Evolutionary conservation across 768 basidiomycete genomes (phyloP), one percentile per base, ranked within the genome.

Genomic region (Podaxis carcinomalis): DNA sequence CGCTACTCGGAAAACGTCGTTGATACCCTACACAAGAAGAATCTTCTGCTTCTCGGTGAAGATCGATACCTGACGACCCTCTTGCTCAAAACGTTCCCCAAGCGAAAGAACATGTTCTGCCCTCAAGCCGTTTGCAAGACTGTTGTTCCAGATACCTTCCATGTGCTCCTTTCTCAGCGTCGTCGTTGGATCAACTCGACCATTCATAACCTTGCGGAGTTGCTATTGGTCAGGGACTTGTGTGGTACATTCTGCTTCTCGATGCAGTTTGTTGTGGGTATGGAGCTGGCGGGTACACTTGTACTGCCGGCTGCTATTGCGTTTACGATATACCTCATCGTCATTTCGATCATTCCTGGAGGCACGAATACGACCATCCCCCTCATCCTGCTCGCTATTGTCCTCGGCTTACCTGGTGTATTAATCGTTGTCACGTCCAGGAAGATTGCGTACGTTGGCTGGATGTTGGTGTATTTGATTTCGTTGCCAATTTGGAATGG

Each of bases 181-280:
- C 90, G 96, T 68, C 89, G 97, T 64, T 99, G 97, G 97, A 99
- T 99, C 78, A 99, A 98, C 78, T 98, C 95, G 59, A 99, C 96
- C 0, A 88, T 98, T 40, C 97, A 99, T 78, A 99, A 99, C 69
- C 79, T 98, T 46, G 89, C 91, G n/a, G 96, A 98, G 71, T 80
- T 99, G 61, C 75, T 98, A 35, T 82, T 98, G 53, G 96, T 99
- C 25, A 87, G 95, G 23, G 97, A 99, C 73, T 85, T 98, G n/a
- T 99, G 96, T 67, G 97, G 97, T 51, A 98, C 95, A 2, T 99
- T 98, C 88, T 99, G 97, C 79, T 98, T 99, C 85, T 95, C 93
- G 10, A 98, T 98, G 96, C 95, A 97, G 79, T 98, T 98, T 70
- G 94, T 98, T 66, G 93, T 96, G 37, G 95, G 90, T 72, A 99